Evolutionary conservation across 768 basidiomycete species (phyloP), one percentile per base, ranked within the genome.

Genomic region (Leccinum pellstonianum): DNA sequence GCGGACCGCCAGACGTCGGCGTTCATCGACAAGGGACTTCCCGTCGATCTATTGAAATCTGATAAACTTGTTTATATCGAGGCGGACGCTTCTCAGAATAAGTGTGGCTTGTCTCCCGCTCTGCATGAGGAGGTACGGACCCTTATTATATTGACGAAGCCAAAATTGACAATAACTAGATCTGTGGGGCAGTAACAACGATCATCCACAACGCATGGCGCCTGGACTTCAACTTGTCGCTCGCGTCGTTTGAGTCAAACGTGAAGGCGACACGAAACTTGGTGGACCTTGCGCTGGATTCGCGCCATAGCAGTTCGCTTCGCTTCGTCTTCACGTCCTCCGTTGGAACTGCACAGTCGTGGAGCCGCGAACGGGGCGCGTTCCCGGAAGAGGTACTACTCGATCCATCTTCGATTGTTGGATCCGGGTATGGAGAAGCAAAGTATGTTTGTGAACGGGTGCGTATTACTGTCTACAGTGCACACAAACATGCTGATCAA

Each of bases 161-260:
- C 48, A 17, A 57, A 49, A 3, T 5, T n/a, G n/a, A 41, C 25
- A 3, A 1, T 11, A 19, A 48, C 17, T 31, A 69, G 69, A 29
- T 71, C 46, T 59, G 58, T 8, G 46, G 60, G 3, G 57, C 63
- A 1, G 67, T 77, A 10, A 72, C 70, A 2, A 58, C 65, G 70
- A 56, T 77, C 27, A 69, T 77, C 4, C 62, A 63, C 23, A 59
- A 54, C n/a, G 62, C 62, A 8, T 63, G 62, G 62, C 41, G 62
- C 3, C 66, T 81, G 4, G 73, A 81, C 52, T 80, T 80, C 62
- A 79, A 80, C 38, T 60, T 76, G 6, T 66, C 75, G 0, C 63
- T 80, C 3, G 35, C 59, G 0, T 78, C 78, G 1, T 79, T 74
- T 54, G 76, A 80, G 55, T 62, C 73, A 0, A 71, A 75, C 43